Evolutionary conservation across 2,329 filamentous ascomycete species (phyloP), one percentile per base, ranked within the genome.

Genomic region (Penicillium concentricum): DNA sequence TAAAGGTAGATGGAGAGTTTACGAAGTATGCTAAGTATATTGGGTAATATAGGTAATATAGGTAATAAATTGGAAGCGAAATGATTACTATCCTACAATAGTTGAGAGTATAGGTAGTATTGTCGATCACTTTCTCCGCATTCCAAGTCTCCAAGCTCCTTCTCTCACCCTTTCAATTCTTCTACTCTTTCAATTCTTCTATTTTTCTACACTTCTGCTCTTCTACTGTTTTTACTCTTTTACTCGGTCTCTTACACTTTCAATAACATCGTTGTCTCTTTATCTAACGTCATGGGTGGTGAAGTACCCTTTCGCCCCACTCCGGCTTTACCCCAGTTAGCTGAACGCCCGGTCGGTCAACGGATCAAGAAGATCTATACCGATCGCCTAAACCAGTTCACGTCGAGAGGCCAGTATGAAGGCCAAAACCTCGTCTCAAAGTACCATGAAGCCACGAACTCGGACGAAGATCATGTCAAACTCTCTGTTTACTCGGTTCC

Each of bases 401-500:
- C 90, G 58, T 84, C 84, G 58, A 80, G 79, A 46, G 92, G 92
- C 48, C 90, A 95, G 76, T 96, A 92, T 77, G 82, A 87, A 60
- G 82, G 83, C 56, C 82, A 90, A 65, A 92, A 92, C 68, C 81
- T 96, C 45, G 79, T 87, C 57, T 84, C 88, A 85, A 92, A 92
- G 80, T 84, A 92, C 73, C 82, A 86, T 68, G 87, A 93, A 74
- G 88, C 82, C 30, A 76, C 79, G 56, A 79, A 79, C 54, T 87
- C 87, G 10, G 91, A 91, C 63, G 78, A 85, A 62, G 84, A 90
- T 28, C 83, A 93, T 72, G 86, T 97, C 69, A 89, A 92, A 76
- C 86, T 99, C 56, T 91, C 83, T 57, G 91, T 92, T 56, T 96
- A 92, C 84, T 87, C 89, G 55, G 91, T 91, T 15, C 92, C 92